Base-by-base conservation (phyloP, 1,139 yeast species). In the Kurtzmaniella quercitrusa region DNA sequence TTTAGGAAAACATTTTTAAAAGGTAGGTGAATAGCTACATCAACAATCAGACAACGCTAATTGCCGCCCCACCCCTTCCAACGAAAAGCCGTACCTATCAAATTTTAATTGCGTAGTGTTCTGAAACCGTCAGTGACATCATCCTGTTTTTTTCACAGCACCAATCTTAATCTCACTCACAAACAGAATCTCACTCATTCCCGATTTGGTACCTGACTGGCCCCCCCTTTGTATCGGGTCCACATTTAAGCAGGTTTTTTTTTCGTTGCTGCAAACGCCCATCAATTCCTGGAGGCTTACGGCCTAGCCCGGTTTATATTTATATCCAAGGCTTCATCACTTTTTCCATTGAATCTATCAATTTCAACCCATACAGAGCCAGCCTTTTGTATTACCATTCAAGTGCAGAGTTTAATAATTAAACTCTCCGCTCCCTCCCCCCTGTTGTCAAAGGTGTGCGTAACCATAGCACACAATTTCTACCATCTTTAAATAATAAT, bases 191-290 rank as follows among this genome's bases (percentile, higher is more conserved):
- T n/a, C n/a, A n/a, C n/a, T n/a, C n/a, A n/a, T n/a, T n/a, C n/a
- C n/a, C n/a, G n/a, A 26, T 26, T 26, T 26, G 9, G 30, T 26
- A 5, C 30, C 12, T n/a, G n/a, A n/a, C 30, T 26, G 30, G 30
- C 30, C 30, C 30, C 30, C 30, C 30, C 9, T 26, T 14, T 26
- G 30, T 26, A 26, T 9, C 30, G n/a, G 30, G 30, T 26, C 30
- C 30, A 5, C 9, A 26, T 6, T 26, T 14, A 26, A 5, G 14
- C 5, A 14, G 30, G n/a, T 26, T 26, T 26, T 26, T 21, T 21
- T 26, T 26, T 26, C n/a, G 30, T 26, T 26, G 30, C 30, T 26
- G 30, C 30, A 26, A 26, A 26, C 30, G 30, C 30, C 30, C 30
- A 5, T 26, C 30, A 12, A 9, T 26, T 26, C n/a, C n/a, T 26